Percentiles rank a stretch among this genome's conserved stretches.
These are phyloP conservation scores for Papiliotrema terrestris DNA, from an alignment of 1,284 basidiomycete genomes.

Conservation along the genomic window DNA sequence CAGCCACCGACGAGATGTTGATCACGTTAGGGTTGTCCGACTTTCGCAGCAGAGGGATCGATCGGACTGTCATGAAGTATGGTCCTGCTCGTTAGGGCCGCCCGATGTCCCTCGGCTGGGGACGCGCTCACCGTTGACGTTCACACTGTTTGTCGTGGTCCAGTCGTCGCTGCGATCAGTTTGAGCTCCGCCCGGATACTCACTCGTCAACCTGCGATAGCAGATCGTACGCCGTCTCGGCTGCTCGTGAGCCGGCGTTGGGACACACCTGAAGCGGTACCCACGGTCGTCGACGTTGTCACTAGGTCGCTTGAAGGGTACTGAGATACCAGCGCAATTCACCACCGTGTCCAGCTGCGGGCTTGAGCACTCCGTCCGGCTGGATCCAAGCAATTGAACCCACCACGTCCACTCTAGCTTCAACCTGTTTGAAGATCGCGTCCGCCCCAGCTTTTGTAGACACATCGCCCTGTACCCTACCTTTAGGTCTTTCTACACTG, in stretches of 20 bases:
- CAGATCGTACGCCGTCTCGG: conserved; percentile 19
- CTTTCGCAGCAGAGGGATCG: conserved; percentile 40
- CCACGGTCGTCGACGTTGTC: conserved; percentile 25
- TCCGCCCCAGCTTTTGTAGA: conserved; percentile 7
- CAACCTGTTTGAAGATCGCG: conserved; percentile 1
- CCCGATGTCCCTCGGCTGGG: neutral
- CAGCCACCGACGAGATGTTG: conserved; percentile 45
- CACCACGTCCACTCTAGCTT: neutral
- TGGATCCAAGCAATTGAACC: neutral
- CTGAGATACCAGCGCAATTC: conserved; percentile 12
- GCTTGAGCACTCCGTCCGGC: neutral
- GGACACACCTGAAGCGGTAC: conserved; percentile 16
- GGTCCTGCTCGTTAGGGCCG: conserved; percentile 12
- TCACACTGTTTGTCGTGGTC: conserved; percentile 34
- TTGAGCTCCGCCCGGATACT: neutral
- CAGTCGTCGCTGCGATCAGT: conserved; percentile 31
- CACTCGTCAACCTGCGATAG: conserved; percentile 15
- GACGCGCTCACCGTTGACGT: conserved; percentile 26
- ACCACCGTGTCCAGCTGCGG: conserved; percentile 9
- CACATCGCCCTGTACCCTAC: conserved; percentile 13
- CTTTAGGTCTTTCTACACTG: neutral
- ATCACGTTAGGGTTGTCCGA: conserved; percentile 38
- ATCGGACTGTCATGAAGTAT: conserved; percentile 43
- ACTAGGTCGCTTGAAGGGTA: conserved; percentile 6
- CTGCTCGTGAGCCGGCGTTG: conserved; percentile 3